Conservation (phyloP, 169 alveolate genomes). For the Cryptosporidium sp. region DNA sequence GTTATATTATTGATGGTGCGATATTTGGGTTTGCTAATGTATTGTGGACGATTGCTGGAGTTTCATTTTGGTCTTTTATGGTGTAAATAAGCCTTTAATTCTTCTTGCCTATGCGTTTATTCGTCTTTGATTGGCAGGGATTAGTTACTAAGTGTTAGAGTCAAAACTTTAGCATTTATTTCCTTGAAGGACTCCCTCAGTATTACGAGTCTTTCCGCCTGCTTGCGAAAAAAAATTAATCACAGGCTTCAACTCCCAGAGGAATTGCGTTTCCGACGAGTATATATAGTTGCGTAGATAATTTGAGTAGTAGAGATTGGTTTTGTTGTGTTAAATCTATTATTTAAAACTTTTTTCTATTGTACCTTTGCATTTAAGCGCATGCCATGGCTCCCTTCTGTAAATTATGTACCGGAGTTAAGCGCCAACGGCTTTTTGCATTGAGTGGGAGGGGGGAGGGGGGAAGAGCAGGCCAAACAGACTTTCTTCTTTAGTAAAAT, state of each 20-base stretch:
- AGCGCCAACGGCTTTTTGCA: slow-evolving; percentile 8
- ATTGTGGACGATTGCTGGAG: background rate
- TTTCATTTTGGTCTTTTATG: background rate
- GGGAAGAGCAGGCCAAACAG: background rate
- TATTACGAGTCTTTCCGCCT: slow-evolving; percentile 1
- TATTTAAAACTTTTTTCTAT: background rate
- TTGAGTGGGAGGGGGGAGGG: slow-evolving; percentile 57
- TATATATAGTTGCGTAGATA: background rate
- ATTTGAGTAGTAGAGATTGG: background rate
- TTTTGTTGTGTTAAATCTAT: background rate
- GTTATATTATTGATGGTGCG: background rate
- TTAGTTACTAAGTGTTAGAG: background rate
- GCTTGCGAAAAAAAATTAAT: background rate
- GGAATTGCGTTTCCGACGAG: slow-evolving; percentile 15
- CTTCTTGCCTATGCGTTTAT: background rate
- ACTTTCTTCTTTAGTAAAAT: background rate
- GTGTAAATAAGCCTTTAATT: background rate
- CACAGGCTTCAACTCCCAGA: background rate
- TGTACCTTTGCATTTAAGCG: background rate
- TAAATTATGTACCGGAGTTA: slow-evolving; percentile 1
- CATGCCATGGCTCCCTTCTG: background rate
- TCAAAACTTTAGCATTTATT: background rate
- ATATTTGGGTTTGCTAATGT: background rate
- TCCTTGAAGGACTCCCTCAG: slow-evolving; percentile 10
- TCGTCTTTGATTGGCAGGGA: background rate